These are phyloP conservation scores for Annulohypoxylon maeteangense DNA, from an alignment of 495 filamentous ascomycete species.

Conservation along the genomic window DNA sequence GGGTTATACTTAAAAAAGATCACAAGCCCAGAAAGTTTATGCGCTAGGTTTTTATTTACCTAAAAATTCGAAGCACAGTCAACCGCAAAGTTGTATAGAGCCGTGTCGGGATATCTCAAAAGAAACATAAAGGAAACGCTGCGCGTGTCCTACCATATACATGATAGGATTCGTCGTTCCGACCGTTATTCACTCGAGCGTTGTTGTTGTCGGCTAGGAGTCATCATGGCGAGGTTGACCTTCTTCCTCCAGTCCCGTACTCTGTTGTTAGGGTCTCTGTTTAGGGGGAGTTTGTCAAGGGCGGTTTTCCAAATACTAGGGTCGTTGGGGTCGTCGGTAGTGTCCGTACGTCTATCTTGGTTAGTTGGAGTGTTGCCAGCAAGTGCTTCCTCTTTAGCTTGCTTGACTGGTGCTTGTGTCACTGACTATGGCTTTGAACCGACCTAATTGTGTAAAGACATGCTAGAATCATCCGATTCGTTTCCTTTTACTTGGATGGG, in stretches of 20 bases:
- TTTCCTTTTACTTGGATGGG: slow-evolving; percentile 45
- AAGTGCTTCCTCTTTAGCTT: not conserved
- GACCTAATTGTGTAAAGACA: slow-evolving; percentile 33
- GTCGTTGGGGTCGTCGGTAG: too few relatives aligned
- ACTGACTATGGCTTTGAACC: slow-evolving; percentile 30
- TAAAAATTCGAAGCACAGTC: not conserved
- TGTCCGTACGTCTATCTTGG: not conserved
- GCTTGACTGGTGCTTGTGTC: slow-evolving; percentile 16
- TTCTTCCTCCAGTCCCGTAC: not conserved
- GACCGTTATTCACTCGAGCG: too few relatives aligned
- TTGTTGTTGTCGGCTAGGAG: not conserved
- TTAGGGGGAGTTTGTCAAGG: not conserved
- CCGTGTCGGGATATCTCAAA: not conserved
- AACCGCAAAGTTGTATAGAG: not conserved
- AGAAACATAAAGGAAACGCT: not conserved
- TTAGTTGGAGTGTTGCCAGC: not conserved
- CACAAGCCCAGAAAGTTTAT: not conserved
- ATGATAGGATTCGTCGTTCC: not conserved
- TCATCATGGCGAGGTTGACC: not conserved
- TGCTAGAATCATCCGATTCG: slow-evolving; percentile 45
- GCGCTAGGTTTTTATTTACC: not conserved
- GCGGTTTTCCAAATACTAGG: not conserved
- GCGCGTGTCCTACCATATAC: not conserved
- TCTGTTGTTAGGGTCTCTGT: not conserved
- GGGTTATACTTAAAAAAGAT: not conserved